Conservation (phyloP, 2,329 filamentous ascomycete species). For the Fusarium longipes region DNA sequence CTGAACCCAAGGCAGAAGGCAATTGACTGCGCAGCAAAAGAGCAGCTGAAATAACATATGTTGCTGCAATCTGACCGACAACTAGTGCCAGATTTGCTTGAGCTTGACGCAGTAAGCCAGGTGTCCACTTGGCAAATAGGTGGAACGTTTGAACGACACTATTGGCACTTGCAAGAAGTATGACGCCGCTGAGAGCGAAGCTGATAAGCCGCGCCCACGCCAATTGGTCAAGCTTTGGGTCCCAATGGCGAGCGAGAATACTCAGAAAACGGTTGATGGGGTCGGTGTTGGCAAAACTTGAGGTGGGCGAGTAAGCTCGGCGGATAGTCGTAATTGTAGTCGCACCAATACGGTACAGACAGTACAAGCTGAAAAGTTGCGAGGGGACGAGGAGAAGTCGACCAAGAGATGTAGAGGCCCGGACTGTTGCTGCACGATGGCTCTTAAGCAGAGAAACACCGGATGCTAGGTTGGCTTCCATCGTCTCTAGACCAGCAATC, state of each 20-base stretch:
- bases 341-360: constrained; percentile 82
- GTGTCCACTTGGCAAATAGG: constrained; percentile 80
- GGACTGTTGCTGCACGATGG: constrained; percentile 71
- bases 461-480: constrained; percentile 77
- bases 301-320: constrained; percentile 57
- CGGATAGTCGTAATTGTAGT: constrained; percentile 76
- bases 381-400: constrained; percentile 70
- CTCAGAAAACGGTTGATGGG: constrained; percentile 87
- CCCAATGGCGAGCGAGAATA: constrained; percentile 83
- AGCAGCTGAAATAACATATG: constrained; percentile 85
- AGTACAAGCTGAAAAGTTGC: constrained; percentile 82
- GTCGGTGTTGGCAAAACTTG: constrained; percentile 75
- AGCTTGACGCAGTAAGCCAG: constrained; percentile 75
- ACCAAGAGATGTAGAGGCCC: constrained; percentile 75
- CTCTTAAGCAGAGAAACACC: constrained; percentile 72
- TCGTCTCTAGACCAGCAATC: constrained; percentile 81
- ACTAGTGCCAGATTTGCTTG: constrained; percentile 83
- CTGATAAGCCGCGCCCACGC: constrained; percentile 89
- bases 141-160: constrained; percentile 87
- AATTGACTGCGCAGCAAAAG: constrained; percentile 82
- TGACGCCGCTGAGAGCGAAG: constrained; percentile 84
- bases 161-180: constrained; percentile 83
- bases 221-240: constrained; percentile 82
- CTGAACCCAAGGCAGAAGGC: constrained; percentile 79
- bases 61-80: constrained; percentile 83